phyloP scores from a whole-genome alignment of 352 stramenopile species.

The Peronospora farinosa region DNA sequence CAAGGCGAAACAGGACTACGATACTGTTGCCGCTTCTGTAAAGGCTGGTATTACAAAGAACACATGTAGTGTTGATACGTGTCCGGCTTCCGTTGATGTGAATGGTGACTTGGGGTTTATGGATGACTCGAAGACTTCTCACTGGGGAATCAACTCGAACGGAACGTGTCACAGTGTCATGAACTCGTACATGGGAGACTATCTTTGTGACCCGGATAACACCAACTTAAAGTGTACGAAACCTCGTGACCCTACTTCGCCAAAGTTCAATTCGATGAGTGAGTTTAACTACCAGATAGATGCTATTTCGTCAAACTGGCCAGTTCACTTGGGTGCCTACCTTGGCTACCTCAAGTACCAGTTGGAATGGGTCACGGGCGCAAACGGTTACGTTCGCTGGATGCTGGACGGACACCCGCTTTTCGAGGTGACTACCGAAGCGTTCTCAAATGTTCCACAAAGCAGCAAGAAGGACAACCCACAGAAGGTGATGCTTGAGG shows the following conservation, averaged over 20 bases:
- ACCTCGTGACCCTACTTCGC: slow-evolving; percentile 33
- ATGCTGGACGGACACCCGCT: slow-evolving; percentile 66
- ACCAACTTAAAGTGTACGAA: slow-evolving; percentile 32
- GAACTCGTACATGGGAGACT: slow-evolving; percentile 46
- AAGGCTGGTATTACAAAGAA: slow-evolving; percentile 48
- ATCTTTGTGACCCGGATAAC: slow-evolving; percentile 55
- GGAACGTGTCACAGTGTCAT: slow-evolving; percentile 36
- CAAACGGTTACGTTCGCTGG: slow-evolving; percentile 40
- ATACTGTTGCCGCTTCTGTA: slow-evolving; percentile 38
- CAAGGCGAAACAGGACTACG: slow-evolving; percentile 38
- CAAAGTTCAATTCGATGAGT: slow-evolving; percentile 52
- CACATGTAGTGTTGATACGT: slow-evolving; percentile 34
- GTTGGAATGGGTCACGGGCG: slow-evolving; percentile 37
- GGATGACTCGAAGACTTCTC: slow-evolving; percentile 27
- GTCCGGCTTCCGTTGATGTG: slow-evolving; percentile 44
- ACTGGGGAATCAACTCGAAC: slow-evolving; percentile 57
- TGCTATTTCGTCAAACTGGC: slow-evolving; percentile 57
- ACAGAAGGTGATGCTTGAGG: slow-evolving; percentile 82
- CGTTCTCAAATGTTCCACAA: slow-evolving; percentile 36
- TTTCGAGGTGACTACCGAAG: slow-evolving; percentile 63
- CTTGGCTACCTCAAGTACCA: slow-evolving; percentile 47
- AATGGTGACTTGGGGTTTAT: slow-evolving; percentile 42
- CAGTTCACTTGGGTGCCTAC: slow-evolving; percentile 49
- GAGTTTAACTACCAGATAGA: slow-evolving; percentile 70
- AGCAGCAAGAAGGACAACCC: slow-evolving; percentile 39